These are phyloP conservation scores for Rauvolfia tetraphylla DNA, from an alignment of 257 asterid genomes.

Conservation along the genomic window DNA sequence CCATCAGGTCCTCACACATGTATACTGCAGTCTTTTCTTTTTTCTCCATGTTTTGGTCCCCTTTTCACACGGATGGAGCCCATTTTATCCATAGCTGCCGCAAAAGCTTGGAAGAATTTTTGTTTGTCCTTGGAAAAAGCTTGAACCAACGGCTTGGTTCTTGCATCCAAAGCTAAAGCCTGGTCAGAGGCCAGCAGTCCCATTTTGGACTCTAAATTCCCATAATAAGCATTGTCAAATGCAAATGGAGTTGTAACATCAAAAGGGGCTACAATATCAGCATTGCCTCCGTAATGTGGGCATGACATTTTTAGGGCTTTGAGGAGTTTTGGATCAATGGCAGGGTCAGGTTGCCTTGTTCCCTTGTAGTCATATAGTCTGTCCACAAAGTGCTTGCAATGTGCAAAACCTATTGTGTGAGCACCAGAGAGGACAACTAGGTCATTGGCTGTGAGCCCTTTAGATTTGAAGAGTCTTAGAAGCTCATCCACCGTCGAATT, in stretches of 20 bases:
- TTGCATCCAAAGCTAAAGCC: conserved; percentile 61
- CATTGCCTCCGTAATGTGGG: conserved; percentile 76
- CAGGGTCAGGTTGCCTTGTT: conserved; percentile 58
- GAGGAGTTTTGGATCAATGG: conserved; percentile 63
- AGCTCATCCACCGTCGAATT: conserved; percentile 64
- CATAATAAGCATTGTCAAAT: conserved; percentile 84
- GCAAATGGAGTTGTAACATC: conserved; percentile 89
- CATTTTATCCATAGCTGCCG: conserved; percentile 85
- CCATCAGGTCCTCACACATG: conserved; percentile 33
- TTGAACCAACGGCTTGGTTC: conserved; percentile 72
- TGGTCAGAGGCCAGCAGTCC: conserved; percentile 80
- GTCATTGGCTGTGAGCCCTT: conserved; percentile 73
- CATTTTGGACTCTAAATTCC: conserved; percentile 72
- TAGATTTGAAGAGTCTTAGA: conserved; percentile 56
- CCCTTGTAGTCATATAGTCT: conserved; percentile 69
- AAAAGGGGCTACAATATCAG: conserved; percentile 74
- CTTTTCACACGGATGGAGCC: conserved; percentile 87
- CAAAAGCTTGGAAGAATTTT: conserved; percentile 69
- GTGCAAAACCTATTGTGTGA: conserved; percentile 89
- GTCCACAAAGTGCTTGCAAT: conserved; percentile 65
- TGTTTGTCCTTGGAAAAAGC: conserved; percentile 67
- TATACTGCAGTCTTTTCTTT: conserved; percentile 58
- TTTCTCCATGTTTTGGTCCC: conserved; percentile 78
- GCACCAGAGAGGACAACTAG: conserved; percentile 87
- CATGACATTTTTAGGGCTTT: conserved; percentile 84